Conservation (phyloP, 192 early-diverging fungal species). For the Thamnidium elegans region DNA sequence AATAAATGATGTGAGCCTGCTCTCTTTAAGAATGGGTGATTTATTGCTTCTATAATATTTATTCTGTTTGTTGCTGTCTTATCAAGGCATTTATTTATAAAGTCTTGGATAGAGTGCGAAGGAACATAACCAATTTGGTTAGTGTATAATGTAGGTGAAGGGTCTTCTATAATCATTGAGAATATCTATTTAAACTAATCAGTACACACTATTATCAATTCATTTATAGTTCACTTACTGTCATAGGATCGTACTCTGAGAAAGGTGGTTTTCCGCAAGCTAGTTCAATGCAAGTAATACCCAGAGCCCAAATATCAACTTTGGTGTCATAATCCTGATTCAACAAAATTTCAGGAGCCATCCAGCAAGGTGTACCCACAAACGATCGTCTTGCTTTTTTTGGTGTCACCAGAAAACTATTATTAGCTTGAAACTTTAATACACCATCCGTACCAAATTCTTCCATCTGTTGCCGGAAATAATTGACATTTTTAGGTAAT, state of each 20-base stretch:
- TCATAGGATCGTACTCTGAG: slow-evolving; percentile 34
- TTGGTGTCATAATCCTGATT: slow-evolving; percentile 41
- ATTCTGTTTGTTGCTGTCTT: slow-evolving; percentile 19
- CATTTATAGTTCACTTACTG: slow-evolving; percentile 14
- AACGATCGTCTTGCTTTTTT: slow-evolving; percentile 50
- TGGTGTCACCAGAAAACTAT: too few species aligned
- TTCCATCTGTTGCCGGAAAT: not conserved
- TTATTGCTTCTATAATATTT: slow-evolving; percentile 7
- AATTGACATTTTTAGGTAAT: not conserved
- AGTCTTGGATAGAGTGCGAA: slow-evolving; percentile 14
- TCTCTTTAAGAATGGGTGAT: slow-evolving; percentile 29
- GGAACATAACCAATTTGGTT: not conserved
- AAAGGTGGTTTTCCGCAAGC: slow-evolving; percentile 37
- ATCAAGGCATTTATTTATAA: slow-evolving; percentile 19
- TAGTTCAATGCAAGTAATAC: slow-evolving; percentile 43
- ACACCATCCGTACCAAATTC: not conserved
- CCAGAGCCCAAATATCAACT: slow-evolving; percentile 47
- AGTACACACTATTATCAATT: not conserved
- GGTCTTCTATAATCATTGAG: slow-evolving; percentile 14
- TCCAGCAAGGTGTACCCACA: slow-evolving; percentile 65
- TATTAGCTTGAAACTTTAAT: not conserved
- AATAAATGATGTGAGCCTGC: slow-evolving; percentile 1
- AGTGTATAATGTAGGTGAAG: slow-evolving; percentile 14
- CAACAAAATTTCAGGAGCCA: slow-evolving; percentile 44
- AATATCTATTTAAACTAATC: slow-evolving; percentile 18